Evolutionary conservation across 176 grass and related monocot species (phyloP).

Genomic region (Saccharum spontaneum): DNA sequence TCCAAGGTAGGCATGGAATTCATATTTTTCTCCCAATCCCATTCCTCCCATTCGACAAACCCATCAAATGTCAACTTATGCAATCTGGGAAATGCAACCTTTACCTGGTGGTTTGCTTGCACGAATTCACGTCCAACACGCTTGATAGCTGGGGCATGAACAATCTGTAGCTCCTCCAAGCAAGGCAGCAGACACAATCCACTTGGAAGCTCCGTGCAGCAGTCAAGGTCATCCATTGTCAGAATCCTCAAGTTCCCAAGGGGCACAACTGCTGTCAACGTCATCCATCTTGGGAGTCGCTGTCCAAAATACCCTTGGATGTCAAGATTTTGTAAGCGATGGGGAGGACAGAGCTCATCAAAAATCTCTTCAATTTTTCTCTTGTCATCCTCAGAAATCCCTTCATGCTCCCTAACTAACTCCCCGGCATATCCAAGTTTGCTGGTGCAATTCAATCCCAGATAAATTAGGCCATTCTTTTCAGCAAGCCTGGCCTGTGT

Average conservation of each 20-base stretch:
- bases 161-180: background rate
- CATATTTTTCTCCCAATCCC: background rate
- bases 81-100: background rate
- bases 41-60: background rate
- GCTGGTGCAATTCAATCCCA: background rate
- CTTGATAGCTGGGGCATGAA: background rate
- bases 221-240: background rate
- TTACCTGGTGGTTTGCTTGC: background rate
- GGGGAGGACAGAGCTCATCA: conserved; percentile 13
- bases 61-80: background rate
- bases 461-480: background rate
- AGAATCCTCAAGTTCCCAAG: background rate
- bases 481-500: background rate
- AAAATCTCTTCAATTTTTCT: background rate
- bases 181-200: background rate
- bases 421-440: background rate
- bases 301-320: background rate
- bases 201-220: conserved; percentile 1
- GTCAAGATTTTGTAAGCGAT: background rate
- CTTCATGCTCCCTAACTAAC: background rate
- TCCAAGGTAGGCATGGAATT: background rate
- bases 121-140: conserved; percentile 1
- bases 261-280: too few species aligned
- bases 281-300: conserved; percentile 11
- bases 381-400: too few species aligned